These are phyloP conservation scores for Lentinus tigrinus DNA, from an alignment of 768 basidiomycete species.

Conservation along the genomic window DNA sequence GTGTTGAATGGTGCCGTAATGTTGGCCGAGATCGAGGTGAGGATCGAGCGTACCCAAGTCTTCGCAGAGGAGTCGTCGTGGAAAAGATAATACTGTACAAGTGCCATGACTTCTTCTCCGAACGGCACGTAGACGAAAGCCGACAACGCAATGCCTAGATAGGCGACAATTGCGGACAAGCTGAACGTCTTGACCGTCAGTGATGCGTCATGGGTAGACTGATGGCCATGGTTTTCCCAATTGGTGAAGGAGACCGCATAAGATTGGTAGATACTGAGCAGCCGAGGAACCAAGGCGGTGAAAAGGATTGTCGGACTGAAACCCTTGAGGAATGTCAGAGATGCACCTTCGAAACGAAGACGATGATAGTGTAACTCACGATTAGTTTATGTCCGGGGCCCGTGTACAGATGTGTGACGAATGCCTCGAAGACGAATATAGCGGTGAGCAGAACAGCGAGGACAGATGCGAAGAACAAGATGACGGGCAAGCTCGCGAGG, in stretches of 20 bases:
- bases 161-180: slow-evolving; percentile 85
- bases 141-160: slow-evolving; percentile 87
- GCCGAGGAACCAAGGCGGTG: slow-evolving; percentile 72
- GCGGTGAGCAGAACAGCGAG: slow-evolving; percentile 71
- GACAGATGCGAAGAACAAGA: slow-evolving; percentile 68
- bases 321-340: slow-evolving; percentile 41
- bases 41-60: slow-evolving; percentile 16
- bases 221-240: slow-evolving; percentile 91
- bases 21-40: slow-evolving; percentile 19
- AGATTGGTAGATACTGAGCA: slow-evolving; percentile 70
- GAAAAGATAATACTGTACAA: slow-evolving; percentile 34
- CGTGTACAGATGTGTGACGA: slow-evolving; percentile 84
- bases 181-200: slow-evolving; percentile 91
- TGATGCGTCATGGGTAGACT: slow-evolving; percentile 72
- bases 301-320: slow-evolving; percentile 86
- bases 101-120: slow-evolving; percentile 77
- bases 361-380: slow-evolving; percentile 45
- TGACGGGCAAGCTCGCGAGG: slow-evolving; percentile 67
- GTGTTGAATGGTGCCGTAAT: slow-evolving; percentile 26
- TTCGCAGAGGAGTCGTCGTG: slow-evolving; percentile 17
- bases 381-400: slow-evolving; percentile 81
- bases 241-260: slow-evolving; percentile 69
- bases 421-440: slow-evolving; percentile 88
- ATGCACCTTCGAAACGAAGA: neutral
- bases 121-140: slow-evolving; percentile 96